These are phyloP conservation scores for Diaporthe ampelina DNA, from an alignment of 2,329 filamentous ascomycete species.

Conservation along the genomic window DNA sequence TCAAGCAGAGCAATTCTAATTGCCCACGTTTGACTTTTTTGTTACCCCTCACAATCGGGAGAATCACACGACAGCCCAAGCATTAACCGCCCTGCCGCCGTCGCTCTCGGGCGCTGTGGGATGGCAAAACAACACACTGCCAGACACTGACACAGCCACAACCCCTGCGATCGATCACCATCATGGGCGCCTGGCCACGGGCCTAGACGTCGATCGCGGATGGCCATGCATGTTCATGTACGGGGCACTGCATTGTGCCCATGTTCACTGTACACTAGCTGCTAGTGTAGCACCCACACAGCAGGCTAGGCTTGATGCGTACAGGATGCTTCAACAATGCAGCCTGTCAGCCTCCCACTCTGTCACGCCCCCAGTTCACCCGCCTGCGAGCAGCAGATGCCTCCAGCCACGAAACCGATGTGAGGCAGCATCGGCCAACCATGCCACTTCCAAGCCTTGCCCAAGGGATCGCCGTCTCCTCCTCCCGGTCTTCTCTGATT, in stretches of 20 bases:
- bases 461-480: not conserved
- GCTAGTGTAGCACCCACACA: not conserved
- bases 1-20: not conserved
- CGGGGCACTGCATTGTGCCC: too few species aligned
- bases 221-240: not conserved
- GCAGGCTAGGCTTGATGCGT: not conserved
- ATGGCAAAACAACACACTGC: too few species aligned
- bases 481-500: not conserved
- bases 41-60: conserved; percentile 2
- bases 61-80: too few species aligned
- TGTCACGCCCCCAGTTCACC: not conserved
- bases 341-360: too few species aligned
- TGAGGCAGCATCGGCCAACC: too few species aligned
- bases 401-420: conserved; percentile 2
- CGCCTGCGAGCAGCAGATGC: not conserved
- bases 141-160: conserved; percentile 4
- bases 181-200: not conserved
- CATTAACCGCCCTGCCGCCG: too few species aligned
- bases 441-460: not conserved
- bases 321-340: not conserved
- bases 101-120: too few species aligned
- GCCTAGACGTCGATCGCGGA: conserved; percentile 5
- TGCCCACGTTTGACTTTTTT: conserved; percentile 23
- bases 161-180: conserved; percentile 12
- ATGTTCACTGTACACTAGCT: too few species aligned